Evolutionary conservation across 257 asterid species (phyloP), one percentile per base, ranked within the genome.

Genomic region (Solanum neorickii): DNA sequence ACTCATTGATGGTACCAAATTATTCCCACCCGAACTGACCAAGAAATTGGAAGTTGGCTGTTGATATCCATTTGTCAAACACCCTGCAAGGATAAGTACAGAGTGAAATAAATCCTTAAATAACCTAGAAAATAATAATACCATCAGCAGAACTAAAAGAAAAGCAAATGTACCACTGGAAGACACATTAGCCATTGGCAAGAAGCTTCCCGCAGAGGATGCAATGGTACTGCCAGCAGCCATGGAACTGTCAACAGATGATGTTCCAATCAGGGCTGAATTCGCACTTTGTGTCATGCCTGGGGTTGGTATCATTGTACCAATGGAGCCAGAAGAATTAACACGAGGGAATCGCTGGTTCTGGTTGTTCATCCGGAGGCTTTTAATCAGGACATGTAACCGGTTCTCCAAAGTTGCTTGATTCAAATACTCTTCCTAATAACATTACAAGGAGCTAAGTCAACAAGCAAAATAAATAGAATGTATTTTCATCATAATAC

Each of bases 281-380:
- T 92, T 94, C 69, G 92, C 96, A 91, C 93, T 84, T 89, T 93
- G 98, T 74, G 93, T 88, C 92, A 95, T 92, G 33, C 99, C 99
- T 72, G 99, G 99, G 69, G 99, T 97, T 86, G 99, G 99, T 86
- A 97, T 97, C 99, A 97, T 97, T 68, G 97, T 93, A 87, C 98
- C 96, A 83, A 92, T 31, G 84, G 98, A 89, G 69, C 96, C 92
- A 44, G 97, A 91, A 80, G 98, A 87, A 93, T 88, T 94, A 76
- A 91, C 91, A 87, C 92, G 97, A 75, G 95, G 72, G 87, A 92
- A 90, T 88, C 92, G 99, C 86, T 93, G 98, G 88, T 85, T 93
- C 20, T 94, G 97, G 92, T 92, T 94, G 89, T 73, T 92, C 85
- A 82, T 82, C 23, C 94, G 93, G 13, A 90, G 88, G 80, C 92